A percentile compares a stretch with the other conserved stretches of the same genome.
Evolutionary conservation across 2,329 filamentous ascomycete genomes (phyloP).

Genomic region (Pseudocercospora macadamiae): DNA sequence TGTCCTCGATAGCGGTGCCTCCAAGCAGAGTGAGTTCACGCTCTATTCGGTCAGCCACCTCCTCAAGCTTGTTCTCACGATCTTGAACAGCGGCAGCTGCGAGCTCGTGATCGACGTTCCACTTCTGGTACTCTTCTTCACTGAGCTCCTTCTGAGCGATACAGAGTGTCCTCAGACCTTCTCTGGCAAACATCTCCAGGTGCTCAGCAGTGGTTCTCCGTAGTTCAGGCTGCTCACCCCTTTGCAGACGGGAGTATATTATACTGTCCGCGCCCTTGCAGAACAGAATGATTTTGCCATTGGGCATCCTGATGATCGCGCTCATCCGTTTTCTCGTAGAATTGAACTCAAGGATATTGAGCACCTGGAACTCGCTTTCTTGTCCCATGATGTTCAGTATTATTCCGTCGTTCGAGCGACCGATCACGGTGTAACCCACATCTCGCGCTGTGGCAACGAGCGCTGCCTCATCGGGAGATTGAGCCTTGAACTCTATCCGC

Average conservation of each 20-base stretch:
- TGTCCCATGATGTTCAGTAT: conserved; percentile 84
- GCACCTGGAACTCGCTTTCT: conserved; percentile 80
- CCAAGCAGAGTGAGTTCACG: conserved; percentile 85
- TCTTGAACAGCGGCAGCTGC: conserved; percentile 82
- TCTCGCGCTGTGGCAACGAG: conserved; percentile 92
- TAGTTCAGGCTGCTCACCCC: conserved; percentile 82
- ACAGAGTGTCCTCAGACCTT: conserved; percentile 92
- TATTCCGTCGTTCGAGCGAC: conserved; percentile 77
- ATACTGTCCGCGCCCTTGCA: conserved; percentile 98
- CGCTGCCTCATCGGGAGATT: conserved; percentile 95
- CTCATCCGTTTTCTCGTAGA: conserved; percentile 97
- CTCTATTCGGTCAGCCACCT: conserved; percentile 87
- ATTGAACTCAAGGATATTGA: conserved; percentile 97
- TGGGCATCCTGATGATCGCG: conserved; percentile 91
- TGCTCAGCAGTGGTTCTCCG: conserved; percentile 86
- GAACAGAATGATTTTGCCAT: conserved; percentile 85
- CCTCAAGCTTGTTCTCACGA: conserved; percentile 90
- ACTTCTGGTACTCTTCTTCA: conserved; percentile 80
- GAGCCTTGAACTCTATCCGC: conserved; percentile 91
- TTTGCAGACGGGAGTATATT: conserved; percentile 88
- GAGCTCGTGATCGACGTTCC: conserved; percentile 84
- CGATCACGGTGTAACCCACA: conserved; percentile 90
- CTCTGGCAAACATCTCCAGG: conserved; percentile 93
- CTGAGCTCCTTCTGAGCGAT: conserved; percentile 80
- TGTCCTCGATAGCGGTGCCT: conserved; percentile 95